Percentiles rank a stretch among this genome's conserved stretches.
Conservation (phyloP, 2,329 filamentous ascomycete genomes). For the Chaetoscypha palmicola region DNA sequence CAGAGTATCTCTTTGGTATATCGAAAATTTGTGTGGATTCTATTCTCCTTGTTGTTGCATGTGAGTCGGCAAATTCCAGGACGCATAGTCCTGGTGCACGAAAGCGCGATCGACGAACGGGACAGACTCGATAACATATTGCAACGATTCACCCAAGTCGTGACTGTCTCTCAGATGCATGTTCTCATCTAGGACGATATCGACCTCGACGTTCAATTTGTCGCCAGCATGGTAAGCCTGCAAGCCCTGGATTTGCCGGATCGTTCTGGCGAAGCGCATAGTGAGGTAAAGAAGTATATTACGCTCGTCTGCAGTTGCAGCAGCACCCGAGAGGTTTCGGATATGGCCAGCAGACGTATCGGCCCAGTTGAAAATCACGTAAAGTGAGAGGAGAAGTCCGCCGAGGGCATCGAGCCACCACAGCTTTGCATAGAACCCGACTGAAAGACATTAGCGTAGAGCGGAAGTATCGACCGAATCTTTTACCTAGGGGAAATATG, state of each 20-base stretch:
- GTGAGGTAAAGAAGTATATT: slow-evolving; percentile 55
- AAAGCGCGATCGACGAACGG: slow-evolving; percentile 35
- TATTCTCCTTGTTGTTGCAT: slow-evolving; percentile 31
- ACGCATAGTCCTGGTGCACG: slow-evolving; percentile 35
- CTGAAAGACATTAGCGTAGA: slow-evolving; percentile 20
- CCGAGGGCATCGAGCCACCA: slow-evolving; percentile 63
- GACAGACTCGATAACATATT: slow-evolving; percentile 52
- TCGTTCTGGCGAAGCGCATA: slow-evolving; percentile 47
- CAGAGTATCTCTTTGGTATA: too few relatives aligned
- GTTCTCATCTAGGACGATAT: slow-evolving; percentile 49
- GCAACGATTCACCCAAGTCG: slow-evolving; percentile 55
- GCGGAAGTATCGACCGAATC: background rate
- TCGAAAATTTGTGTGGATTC: background rate
- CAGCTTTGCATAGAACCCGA: slow-evolving; percentile 49
- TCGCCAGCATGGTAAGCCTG: slow-evolving; percentile 56
- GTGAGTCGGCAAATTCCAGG: slow-evolving; percentile 31
- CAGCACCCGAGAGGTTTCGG: slow-evolving; percentile 50
- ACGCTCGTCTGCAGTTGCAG: slow-evolving; percentile 42
- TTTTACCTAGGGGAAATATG: slow-evolving; percentile 46
- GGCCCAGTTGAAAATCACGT: slow-evolving; percentile 64
- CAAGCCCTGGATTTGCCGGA: slow-evolving; percentile 46
- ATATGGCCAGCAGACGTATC: slow-evolving; percentile 54
- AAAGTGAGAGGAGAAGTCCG: slow-evolving; percentile 55
- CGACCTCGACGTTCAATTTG: slow-evolving; percentile 56
- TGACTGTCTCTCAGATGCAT: slow-evolving; percentile 46